A percentile compares a stretch with the other conserved stretches of the same genome.
Evolutionary conservation across 805 yeast species (phyloP).

Genomic region (Grigorovia transvaalensis): DNA sequence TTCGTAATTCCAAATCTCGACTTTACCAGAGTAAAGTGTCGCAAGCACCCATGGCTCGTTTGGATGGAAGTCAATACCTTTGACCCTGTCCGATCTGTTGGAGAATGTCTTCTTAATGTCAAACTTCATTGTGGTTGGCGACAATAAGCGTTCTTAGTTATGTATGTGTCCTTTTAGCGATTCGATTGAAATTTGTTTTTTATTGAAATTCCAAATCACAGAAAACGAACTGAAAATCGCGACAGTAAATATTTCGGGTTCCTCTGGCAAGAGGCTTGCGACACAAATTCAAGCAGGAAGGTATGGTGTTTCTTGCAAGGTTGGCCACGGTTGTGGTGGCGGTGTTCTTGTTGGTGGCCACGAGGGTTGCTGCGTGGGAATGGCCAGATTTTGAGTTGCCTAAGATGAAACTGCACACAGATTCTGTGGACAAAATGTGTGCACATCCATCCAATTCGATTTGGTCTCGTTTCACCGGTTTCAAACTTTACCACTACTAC

Average conservation of each 20-base stretch:
- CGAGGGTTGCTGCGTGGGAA: background rate
- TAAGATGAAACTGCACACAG: background rate
- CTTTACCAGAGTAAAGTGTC: slow-evolving; percentile 72
- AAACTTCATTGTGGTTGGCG: slow-evolving; percentile 16
- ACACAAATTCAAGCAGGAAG: background rate
- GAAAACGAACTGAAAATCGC: background rate
- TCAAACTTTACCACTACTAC: slow-evolving; percentile 41
- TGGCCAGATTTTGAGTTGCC: background rate
- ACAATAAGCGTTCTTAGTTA: background rate
- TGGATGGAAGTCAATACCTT: slow-evolving; percentile 97
- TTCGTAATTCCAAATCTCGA: slow-evolving; percentile 92
- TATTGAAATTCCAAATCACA: background rate
- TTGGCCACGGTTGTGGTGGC: background rate
- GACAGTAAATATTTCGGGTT: background rate
- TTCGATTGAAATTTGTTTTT: background rate
- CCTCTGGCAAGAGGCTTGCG: background rate
- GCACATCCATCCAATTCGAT: background rate
- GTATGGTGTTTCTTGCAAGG: background rate
- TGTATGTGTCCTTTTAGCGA: background rate
- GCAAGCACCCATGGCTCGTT: slow-evolving; percentile 94
- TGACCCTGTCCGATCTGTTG: slow-evolving; percentile 91
- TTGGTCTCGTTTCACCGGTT: slow-evolving; percentile 37
- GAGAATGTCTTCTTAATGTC: slow-evolving; percentile 43
- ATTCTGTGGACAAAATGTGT: background rate
- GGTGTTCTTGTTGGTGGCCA: background rate